Evolutionary conservation across 257 asterid species (phyloP), one percentile per base, ranked within the genome.

Genomic region (Solanum neorickii): DNA sequence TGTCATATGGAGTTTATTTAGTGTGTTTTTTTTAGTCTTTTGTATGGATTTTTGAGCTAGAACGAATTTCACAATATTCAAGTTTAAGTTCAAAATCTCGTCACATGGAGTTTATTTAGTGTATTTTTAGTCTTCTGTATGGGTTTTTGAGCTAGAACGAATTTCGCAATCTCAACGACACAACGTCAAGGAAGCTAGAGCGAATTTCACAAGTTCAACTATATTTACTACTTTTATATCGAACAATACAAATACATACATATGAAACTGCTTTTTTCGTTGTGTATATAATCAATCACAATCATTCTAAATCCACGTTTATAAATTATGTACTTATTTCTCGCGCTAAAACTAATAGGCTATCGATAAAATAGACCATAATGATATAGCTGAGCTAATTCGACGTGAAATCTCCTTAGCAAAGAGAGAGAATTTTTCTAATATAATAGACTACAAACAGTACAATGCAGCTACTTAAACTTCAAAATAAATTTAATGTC

Each of bases 281-380:
- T 14, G 33, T n/a, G 0, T 76, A 42, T 44, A 44, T 44, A 25
- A 44, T 46, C 27, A n/a, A 20, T 77, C 68, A 16, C 14, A 27
- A 25, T 6, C 42, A 80, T 46, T 47, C 18, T 47, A 39, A 46
- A 78, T 78, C 0, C 15, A 78, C 5, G 1, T 78, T 4, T 39
- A 59, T 16, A 35, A 25, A 4, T 25, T 84, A 62, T 29, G 42
- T 7, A 76, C n/a, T 35, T 56, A 88, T 86, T 87, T 72, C 86
- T 76, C 87, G 91, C 76, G 90, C 90, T 3, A 75, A 42, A 83
- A 91, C 90, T n/a, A 75, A 87, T n/a, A 95, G 76, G 37, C 97
- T 97, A 13, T 91, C 92, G 1, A 16, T 37, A 37, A 92, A 94
- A n/a, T 94, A 92, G 37, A 97, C 93, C 0, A 95, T 94, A 2